A percentile compares a stretch with the other conserved stretches of the same genome.
Conservation (phyloP, 2,329 filamentous ascomycete species). For the Alternaria postmessia region DNA sequence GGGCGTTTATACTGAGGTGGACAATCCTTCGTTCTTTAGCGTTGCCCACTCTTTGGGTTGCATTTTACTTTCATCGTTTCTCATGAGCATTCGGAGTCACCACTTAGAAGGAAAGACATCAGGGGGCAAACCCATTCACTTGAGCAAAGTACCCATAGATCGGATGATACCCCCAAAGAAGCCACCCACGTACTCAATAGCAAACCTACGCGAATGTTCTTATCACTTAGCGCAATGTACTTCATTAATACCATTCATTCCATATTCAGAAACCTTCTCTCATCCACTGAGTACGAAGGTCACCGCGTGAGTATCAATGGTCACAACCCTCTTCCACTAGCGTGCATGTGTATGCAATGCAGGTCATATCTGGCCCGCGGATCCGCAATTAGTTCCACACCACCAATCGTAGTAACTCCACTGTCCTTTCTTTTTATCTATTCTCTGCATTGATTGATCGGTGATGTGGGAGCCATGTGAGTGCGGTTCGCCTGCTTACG, state of each 20-base stretch:
- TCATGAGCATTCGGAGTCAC: not conserved
- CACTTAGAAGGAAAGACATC: not conserved
- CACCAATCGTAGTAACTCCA: not conserved
- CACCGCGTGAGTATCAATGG: not conserved
- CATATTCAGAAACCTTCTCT: not conserved
- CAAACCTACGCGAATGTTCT: not conserved
- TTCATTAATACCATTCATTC: not conserved
- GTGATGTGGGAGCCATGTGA: not conserved
- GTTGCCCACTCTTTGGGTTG: not conserved
- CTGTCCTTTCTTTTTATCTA: not conserved
- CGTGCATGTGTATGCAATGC: slow-evolving; percentile 8
- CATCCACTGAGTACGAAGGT: not conserved
- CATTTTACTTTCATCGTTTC: not conserved
- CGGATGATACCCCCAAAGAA: slow-evolving; percentile 21
- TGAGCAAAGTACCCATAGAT: slow-evolving; percentile 18
- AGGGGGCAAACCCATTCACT: slow-evolving; percentile 4
- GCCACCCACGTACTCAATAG: not conserved
- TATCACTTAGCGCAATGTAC: slow-evolving; percentile 1
- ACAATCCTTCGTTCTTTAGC: not conserved
- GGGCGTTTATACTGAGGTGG: slow-evolving; percentile 1
- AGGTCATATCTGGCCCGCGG: slow-evolving; percentile 1
- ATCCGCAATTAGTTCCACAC: not conserved
- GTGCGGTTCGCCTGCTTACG: not conserved
- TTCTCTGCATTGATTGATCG: not conserved
- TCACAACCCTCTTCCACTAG: not conserved